A percentile compares a stretch with the other conserved stretches of the same genome.
These are phyloP conservation scores for Ocimum tenuiflorum DNA, from an alignment of 257 asterid species.

Conservation along the genomic window DNA sequence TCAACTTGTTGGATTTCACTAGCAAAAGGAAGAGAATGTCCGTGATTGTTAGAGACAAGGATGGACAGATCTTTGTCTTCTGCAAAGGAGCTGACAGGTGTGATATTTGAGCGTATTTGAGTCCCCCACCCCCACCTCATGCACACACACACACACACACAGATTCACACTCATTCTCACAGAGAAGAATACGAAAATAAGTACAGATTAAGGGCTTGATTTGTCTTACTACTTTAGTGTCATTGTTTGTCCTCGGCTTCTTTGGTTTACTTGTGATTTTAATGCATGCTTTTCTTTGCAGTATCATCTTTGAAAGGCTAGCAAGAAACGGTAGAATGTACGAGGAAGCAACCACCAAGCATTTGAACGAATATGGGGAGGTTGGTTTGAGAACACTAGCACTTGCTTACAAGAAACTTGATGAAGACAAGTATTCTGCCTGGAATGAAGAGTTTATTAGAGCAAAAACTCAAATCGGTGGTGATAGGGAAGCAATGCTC, in stretches of 20 bases:
- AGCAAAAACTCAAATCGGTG: constrained; percentile 70
- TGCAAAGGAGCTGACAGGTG: constrained; percentile 99
- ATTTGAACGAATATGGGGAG: constrained; percentile 92
- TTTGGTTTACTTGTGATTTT: constrained; percentile 9
- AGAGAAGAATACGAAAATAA: neutral
- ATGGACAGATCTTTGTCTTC: constrained; percentile 70
- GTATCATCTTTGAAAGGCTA: constrained; percentile 87
- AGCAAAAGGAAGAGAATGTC: constrained; percentile 99
- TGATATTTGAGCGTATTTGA: constrained; percentile 10
- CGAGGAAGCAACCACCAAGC: constrained; percentile 70
- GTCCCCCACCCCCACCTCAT: neutral
- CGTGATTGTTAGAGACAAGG: constrained; percentile 66
- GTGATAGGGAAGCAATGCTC: constrained; percentile 85
- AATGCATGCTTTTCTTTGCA: constrained; percentile 33
- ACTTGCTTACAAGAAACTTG: constrained; percentile 84
- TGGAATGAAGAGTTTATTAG: constrained; percentile 88
- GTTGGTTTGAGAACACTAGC: constrained; percentile 89
- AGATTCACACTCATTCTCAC: too few relatives aligned
- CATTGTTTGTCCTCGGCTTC: constrained; percentile 8
- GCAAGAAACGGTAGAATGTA: constrained; percentile 69
- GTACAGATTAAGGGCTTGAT: neutral
- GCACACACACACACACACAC: neutral
- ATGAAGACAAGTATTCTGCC: constrained; percentile 58
- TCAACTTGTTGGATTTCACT: too few relatives aligned
- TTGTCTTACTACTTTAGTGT: neutral